phyloP scores from a whole-genome alignment of 768 basidiomycete genomes.

The Mycena metata region DNA sequence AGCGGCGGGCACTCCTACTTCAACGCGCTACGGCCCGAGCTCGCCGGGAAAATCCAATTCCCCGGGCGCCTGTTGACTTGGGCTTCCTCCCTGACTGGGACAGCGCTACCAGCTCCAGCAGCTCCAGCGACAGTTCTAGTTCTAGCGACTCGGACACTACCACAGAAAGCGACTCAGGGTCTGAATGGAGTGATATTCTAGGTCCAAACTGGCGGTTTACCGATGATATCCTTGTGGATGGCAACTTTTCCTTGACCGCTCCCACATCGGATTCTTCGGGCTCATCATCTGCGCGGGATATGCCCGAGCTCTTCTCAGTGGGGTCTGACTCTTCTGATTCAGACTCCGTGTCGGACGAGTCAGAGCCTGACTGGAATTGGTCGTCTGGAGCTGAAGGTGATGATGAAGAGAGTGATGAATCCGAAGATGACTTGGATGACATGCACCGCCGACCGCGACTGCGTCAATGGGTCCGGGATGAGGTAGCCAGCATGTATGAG shows the following conservation, averaged over 20 bases:
- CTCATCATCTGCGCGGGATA: neutral
- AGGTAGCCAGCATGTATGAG: conserved; percentile 16
- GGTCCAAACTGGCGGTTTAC: conserved; percentile 13
- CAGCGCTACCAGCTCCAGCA: neutral
- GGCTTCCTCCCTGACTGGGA: neutral
- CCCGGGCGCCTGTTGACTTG: neutral
- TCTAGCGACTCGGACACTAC: neutral
- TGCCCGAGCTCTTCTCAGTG: conserved; percentile 1
- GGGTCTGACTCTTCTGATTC: neutral
- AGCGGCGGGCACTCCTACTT: neutral
- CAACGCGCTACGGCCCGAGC: conserved; percentile 3
- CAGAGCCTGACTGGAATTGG: neutral
- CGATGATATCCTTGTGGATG: neutral
- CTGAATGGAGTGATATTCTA: conserved; percentile 6
- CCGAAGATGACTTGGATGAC: neutral
- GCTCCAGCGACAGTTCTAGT: neutral
- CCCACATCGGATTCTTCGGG: neutral
- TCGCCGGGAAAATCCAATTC: neutral
- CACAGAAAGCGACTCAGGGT: neutral
- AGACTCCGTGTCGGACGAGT: neutral
- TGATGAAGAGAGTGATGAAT: conserved; percentile 2
- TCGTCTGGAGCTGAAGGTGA: conserved; percentile 8
- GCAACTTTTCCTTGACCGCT: neutral
- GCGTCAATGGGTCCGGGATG: conserved; percentile 1
- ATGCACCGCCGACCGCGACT: neutral